A percentile compares a stretch with the other conserved stretches of the same genome.
phyloP scores from a whole-genome alignment of 1,284 basidiomycete species.

The Microbotryomycetes sp. region DNA sequence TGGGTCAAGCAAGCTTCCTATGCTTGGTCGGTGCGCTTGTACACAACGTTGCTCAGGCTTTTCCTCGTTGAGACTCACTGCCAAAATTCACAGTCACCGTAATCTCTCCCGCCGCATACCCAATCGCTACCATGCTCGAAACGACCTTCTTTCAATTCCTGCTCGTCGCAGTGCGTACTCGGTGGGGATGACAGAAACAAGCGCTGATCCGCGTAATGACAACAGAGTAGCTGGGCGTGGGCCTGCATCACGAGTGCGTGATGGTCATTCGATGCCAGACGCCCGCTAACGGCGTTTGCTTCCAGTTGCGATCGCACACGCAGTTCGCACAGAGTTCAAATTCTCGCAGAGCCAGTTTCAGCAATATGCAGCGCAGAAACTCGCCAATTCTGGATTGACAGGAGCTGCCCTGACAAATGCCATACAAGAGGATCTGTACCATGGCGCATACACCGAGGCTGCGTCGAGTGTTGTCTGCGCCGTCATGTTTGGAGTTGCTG shows the following conservation, averaged over 20 bases:
- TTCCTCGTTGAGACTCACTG: too few relatives aligned
- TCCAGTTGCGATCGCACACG: constrained; percentile 24
- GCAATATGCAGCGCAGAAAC: neutral
- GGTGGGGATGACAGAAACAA: too few relatives aligned
- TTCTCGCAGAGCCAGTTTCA: constrained; percentile 11
- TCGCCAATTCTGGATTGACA: neutral
- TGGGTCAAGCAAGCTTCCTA: constrained; percentile 27
- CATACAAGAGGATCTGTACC: constrained; percentile 12
- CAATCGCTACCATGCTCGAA: constrained; percentile 19
- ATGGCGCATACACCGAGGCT: constrained; percentile 21
- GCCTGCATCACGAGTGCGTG: constrained; percentile 12
- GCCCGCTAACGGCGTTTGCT: neutral
- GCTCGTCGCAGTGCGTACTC: neutral
- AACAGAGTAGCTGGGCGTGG: constrained; percentile 11
- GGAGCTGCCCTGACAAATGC: constrained; percentile 1
- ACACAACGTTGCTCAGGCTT: too few relatives aligned
- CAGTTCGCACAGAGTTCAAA: constrained; percentile 3
- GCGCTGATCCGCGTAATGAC: neutral
- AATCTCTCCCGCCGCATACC: constrained; percentile 18
- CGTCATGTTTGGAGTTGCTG: constrained; percentile 17
- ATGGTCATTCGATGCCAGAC: neutral
- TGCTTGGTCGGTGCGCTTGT: constrained; percentile 20
- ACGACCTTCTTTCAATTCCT: constrained; percentile 22
- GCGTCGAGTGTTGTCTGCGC: constrained; percentile 15
- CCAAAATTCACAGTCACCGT: constrained; percentile 11